A percentile compares a stretch with the other conserved stretches of the same genome.
These are phyloP conservation scores for Didymosphaeria variabile DNA, from an alignment of 2,329 filamentous ascomycete genomes.

Conservation along the genomic window DNA sequence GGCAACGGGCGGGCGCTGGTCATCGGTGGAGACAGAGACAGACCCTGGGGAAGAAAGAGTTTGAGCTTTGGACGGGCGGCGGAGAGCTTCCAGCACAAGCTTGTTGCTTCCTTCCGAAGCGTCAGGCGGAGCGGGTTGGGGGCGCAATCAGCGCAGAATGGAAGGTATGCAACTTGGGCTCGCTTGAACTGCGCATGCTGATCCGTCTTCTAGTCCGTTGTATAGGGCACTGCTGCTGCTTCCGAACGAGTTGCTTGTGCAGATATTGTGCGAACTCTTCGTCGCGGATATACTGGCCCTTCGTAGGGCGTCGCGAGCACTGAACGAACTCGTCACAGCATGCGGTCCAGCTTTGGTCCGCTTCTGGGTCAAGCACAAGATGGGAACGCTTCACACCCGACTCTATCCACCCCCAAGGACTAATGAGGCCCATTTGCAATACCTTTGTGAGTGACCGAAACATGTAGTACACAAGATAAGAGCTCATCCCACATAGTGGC, in stretches of 20 bases:
- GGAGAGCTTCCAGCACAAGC: slow-evolving; percentile 41
- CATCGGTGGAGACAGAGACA: slow-evolving; percentile 21
- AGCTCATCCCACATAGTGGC: slow-evolving; percentile 23
- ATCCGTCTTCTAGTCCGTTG: slow-evolving; percentile 34
- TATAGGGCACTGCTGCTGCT: slow-evolving; percentile 43
- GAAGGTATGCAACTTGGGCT: slow-evolving; percentile 32
- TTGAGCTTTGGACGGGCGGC: slow-evolving; percentile 44
- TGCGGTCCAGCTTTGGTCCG: slow-evolving; percentile 47
- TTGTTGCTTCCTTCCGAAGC: slow-evolving; percentile 44
- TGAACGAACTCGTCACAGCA: slow-evolving; percentile 42
- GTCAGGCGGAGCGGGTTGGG: slow-evolving; percentile 35
- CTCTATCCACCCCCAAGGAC: slow-evolving; percentile 46
- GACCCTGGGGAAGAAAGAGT: slow-evolving; percentile 37
- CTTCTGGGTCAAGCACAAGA: slow-evolving; percentile 44
- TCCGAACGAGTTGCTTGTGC: slow-evolving; percentile 46
- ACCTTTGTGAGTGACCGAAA: slow-evolving; percentile 27
- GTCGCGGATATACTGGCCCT: slow-evolving; percentile 46
- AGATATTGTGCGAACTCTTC: slow-evolving; percentile 45
- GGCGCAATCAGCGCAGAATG: slow-evolving; percentile 28
- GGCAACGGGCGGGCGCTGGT: slow-evolving; percentile 29
- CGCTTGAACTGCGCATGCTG: slow-evolving; percentile 2
- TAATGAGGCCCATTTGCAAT: slow-evolving; percentile 42
- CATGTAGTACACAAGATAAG: neutral
- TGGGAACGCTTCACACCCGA: slow-evolving; percentile 45
- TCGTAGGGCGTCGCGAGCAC: slow-evolving; percentile 40